These are phyloP conservation scores for Boletus pseudopeckii DNA, from an alignment of 768 basidiomycete species.

Conservation along the genomic window DNA sequence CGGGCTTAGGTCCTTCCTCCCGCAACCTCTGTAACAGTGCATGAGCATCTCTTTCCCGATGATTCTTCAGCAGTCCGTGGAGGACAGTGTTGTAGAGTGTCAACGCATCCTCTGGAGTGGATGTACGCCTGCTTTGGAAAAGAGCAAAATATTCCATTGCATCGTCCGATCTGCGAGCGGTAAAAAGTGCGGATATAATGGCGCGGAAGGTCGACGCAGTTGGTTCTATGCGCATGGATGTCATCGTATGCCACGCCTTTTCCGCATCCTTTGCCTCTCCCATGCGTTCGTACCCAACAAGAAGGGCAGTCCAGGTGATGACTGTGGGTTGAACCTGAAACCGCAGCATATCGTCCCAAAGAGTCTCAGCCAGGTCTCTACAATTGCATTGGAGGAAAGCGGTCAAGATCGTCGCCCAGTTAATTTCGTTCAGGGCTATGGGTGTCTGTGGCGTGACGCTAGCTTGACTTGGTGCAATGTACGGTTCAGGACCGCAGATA, in stretches of 20 bases:
- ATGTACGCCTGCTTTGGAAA: constrained; percentile 37
- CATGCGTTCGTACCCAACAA: constrained; percentile 57
- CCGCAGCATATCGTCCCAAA: constrained; percentile 67
- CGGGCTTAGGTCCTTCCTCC: constrained; percentile 55
- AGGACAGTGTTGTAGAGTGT: constrained; percentile 74
- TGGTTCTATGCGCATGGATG: constrained; percentile 50
- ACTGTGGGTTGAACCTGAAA: constrained; percentile 50
- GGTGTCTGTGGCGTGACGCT: constrained; percentile 37
- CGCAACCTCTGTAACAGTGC: constrained; percentile 45
- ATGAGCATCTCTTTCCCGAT: constrained; percentile 39
- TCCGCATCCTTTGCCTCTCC: constrained; percentile 52
- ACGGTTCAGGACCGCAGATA: constrained; percentile 49
- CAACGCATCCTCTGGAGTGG: constrained; percentile 32
- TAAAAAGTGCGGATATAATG: constrained; percentile 60
- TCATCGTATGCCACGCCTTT: constrained; percentile 63
- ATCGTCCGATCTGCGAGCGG: constrained; percentile 45
- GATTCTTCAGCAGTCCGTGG: constrained; percentile 55
- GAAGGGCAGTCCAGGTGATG: constrained; percentile 66
- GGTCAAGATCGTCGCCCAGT: constrained; percentile 65
- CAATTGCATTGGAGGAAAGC: constrained; percentile 58
- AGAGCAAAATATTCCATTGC: constrained; percentile 50
- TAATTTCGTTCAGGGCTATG: constrained; percentile 51
- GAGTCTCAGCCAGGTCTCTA: constrained; percentile 52
- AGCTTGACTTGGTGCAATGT: constrained; percentile 45
- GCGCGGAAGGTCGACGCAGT: constrained; percentile 66